Percentiles rank a stretch among this genome's conserved stretches.
These are phyloP conservation scores for Ramalina peruviana DNA, from an alignment of 495 filamentous ascomycete genomes.

Conservation along the genomic window DNA sequence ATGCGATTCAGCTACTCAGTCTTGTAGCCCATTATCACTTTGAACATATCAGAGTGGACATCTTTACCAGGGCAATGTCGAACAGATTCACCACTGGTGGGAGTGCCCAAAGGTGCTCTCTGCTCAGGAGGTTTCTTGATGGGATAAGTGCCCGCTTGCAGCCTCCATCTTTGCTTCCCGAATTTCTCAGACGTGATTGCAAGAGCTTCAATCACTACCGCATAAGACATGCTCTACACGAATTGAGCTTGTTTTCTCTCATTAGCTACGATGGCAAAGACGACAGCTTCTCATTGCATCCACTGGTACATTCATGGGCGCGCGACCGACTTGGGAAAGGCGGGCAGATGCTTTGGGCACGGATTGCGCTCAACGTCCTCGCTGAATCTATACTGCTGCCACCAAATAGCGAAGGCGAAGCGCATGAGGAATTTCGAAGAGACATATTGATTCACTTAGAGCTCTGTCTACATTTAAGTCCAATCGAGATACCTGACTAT, in stretches of 20 bases:
- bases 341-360: slow-evolving; percentile 25
- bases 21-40: slow-evolving; percentile 19
- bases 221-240: slow-evolving; percentile 12
- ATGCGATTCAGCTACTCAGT: slow-evolving; percentile 18
- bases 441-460: slow-evolving; percentile 19
- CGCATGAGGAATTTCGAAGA: slow-evolving; percentile 12
- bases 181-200: slow-evolving; percentile 7
- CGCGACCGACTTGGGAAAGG: slow-evolving; percentile 15
- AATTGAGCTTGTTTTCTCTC: slow-evolving; percentile 21
- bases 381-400: slow-evolving; percentile 19
- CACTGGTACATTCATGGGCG: slow-evolving; percentile 22
- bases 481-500: slow-evolving; percentile 10
- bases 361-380: slow-evolving; percentile 19
- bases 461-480: slow-evolving; percentile 8
- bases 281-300: slow-evolving; percentile 23
- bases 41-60: slow-evolving; percentile 19
- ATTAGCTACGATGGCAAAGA: slow-evolving; percentile 15
- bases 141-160: slow-evolving; percentile 2
- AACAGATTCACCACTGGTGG: slow-evolving; percentile 4
- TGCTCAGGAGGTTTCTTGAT: background rate
- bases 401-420: slow-evolving; percentile 12
- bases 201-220: slow-evolving; percentile 1
- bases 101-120: background rate
- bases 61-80: slow-evolving; percentile 13
- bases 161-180: slow-evolving; percentile 9